These are phyloP conservation scores for Candida freyschussii DNA, from an alignment of 1,139 yeast species.

Conservation along the genomic window DNA sequence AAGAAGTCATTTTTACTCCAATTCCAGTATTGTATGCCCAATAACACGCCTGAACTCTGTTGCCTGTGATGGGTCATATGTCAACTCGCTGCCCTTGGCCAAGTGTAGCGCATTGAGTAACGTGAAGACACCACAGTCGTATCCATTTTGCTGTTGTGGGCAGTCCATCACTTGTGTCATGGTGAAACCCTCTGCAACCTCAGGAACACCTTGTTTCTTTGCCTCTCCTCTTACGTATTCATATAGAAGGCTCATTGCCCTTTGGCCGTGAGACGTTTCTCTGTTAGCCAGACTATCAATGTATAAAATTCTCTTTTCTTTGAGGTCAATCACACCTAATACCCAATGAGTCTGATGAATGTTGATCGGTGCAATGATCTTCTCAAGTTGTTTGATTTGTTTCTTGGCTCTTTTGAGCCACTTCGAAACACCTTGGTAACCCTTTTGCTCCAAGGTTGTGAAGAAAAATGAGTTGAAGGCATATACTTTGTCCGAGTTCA, in stretches of 20 bases:
- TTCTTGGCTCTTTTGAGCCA: constrained; percentile 88
- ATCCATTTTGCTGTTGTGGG: constrained; percentile 89
- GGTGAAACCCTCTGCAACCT: constrained; percentile 27
- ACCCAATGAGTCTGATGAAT: constrained; percentile 90
- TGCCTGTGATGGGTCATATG: constrained; percentile 70
- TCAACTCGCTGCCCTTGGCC: constrained; percentile 42
- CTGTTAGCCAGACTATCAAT: constrained; percentile 62
- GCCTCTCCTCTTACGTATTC: constrained; percentile 60
- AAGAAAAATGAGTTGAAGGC: constrained; percentile 88
- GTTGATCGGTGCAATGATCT: constrained; percentile 80
- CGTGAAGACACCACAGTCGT: constrained; percentile 92
- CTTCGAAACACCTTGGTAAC: constrained; percentile 76
- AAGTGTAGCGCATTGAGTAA: constrained; percentile 71
- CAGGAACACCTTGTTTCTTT: constrained; percentile 37
- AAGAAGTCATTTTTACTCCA: too few species aligned
- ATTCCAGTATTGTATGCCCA: constrained; percentile 40
- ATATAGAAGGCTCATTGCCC: constrained; percentile 49
- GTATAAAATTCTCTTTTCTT: constrained; percentile 53
- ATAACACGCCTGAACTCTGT: constrained; percentile 61
- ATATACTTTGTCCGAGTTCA: constrained; percentile 44
- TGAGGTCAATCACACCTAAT: constrained; percentile 69
- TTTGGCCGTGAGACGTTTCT: constrained; percentile 48
- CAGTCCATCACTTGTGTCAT: constrained; percentile 38
- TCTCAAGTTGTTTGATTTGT: constrained; percentile 57
- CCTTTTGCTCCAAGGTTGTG: constrained; percentile 62